phyloP scores from a whole-genome alignment of 2,329 filamentous ascomycete species.

The Paraconiothyrium brasiliense region DNA sequence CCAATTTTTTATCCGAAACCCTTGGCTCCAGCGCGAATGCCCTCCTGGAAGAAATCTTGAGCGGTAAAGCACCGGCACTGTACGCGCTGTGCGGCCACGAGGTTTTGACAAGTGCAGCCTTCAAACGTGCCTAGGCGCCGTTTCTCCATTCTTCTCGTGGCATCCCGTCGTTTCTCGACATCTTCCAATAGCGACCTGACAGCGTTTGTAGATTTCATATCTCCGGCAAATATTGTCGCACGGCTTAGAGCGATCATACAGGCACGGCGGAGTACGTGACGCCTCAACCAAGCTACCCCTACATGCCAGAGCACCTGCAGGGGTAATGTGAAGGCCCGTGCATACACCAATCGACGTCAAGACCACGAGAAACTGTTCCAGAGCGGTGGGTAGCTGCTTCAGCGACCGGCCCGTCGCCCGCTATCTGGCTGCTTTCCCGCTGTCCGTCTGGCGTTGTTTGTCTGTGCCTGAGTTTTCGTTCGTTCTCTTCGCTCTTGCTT shows the following conservation, averaged over 20 bases:
- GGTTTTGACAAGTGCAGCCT: conserved; percentile 18
- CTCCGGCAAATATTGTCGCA: conserved; percentile 35
- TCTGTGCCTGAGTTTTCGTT: conserved; percentile 14
- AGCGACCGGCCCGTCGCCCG: conserved; percentile 7
- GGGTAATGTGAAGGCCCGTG: conserved; percentile 13
- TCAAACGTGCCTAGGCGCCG: conserved; percentile 17
- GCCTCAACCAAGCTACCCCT: conserved; percentile 25
- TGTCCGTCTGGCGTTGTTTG: conserved; percentile 16
- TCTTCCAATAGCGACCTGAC: conserved; percentile 16
- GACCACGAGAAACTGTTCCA: conserved; percentile 12
- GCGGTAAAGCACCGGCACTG: conserved; percentile 15
- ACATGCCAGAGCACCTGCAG: conserved; percentile 26
- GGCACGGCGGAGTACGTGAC: conserved; percentile 24
- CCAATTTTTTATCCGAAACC: conserved; percentile 3
- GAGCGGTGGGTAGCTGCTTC: conserved; percentile 13
- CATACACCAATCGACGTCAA: conserved; percentile 13
- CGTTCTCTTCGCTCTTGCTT: conserved; percentile 12
- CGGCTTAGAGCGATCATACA: conserved; percentile 32
- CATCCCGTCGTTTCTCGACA: conserved; percentile 13
- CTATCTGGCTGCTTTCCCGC: conserved; percentile 7
- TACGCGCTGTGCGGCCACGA: conserved; percentile 29
- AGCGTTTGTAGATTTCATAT: conserved; percentile 17
- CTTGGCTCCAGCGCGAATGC: conserved; percentile 5
- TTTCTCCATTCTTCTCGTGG: conserved; percentile 5
- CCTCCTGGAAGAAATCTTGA: conserved; percentile 3